Evolutionary conservation across 2,329 filamentous ascomycete species (phyloP).

Genomic region (Aspergillus pseudoviridinutans): DNA sequence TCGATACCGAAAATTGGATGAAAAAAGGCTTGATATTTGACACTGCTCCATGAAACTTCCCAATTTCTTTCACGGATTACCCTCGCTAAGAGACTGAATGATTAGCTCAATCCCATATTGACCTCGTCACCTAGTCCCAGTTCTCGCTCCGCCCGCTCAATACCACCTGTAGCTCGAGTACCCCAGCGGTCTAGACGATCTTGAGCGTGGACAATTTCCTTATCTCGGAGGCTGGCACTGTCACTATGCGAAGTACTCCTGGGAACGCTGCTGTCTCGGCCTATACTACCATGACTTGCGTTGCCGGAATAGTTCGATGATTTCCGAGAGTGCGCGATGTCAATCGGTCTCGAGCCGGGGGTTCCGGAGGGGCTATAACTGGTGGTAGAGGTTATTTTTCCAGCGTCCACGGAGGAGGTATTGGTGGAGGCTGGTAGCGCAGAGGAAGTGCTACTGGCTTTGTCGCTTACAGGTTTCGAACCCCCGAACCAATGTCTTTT

Average conservation of each 20-base stretch:
- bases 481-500: constrained; percentile 38
- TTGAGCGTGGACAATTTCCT: constrained; percentile 35
- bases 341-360: constrained; percentile 27
- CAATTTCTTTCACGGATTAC: not conserved
- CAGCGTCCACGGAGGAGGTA: constrained; percentile 18
- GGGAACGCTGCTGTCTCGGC: constrained; percentile 19
- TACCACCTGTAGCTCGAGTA: constrained; percentile 53
- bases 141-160: constrained; percentile 47
- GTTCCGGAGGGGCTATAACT: constrained; percentile 14
- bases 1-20: not conserved
- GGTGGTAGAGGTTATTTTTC: constrained; percentile 20
- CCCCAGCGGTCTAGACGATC: constrained; percentile 51
- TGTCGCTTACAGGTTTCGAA: constrained; percentile 29
- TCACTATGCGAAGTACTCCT: constrained; percentile 27
- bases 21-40: not conserved
- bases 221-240: constrained; percentile 33
- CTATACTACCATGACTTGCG: constrained; percentile 14
- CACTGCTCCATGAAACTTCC: not conserved
- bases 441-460: constrained; percentile 19
- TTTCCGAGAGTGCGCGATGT: constrained; percentile 25
- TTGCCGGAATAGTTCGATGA: constrained; percentile 22
- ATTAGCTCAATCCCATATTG: constrained; percentile 73
- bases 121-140: constrained; percentile 84
- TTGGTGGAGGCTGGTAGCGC: constrained; percentile 15
- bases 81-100: not conserved